phyloP scores from a whole-genome alignment of 495 filamentous ascomycete genomes.

The Penicillium cosmopolitanum region DNA sequence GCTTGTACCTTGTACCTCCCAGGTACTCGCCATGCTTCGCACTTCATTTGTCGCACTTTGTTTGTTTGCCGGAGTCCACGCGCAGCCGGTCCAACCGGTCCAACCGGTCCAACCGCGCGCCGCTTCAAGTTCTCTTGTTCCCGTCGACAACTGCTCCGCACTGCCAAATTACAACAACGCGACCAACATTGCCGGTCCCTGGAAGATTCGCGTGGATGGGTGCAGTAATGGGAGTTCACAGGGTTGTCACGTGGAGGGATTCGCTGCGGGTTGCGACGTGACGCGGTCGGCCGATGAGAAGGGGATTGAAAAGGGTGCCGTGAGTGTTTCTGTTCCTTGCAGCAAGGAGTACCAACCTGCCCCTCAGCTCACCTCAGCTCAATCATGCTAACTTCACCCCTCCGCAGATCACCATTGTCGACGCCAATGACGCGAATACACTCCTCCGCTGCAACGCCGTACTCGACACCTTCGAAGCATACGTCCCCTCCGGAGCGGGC shows the following conservation, averaged over 20 bases:
- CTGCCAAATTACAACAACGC: constrained; percentile 16
- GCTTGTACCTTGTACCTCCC: no score
- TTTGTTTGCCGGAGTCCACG: neutral
- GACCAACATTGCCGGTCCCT: constrained; percentile 22
- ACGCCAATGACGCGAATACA: constrained; percentile 9
- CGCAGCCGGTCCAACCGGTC: neutral
- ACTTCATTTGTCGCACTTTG: no score
- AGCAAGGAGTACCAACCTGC: no score
- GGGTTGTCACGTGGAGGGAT: constrained; percentile 17
- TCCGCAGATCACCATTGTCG: constrained; percentile 15
- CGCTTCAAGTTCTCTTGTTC: neutral
- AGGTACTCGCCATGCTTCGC: no score
- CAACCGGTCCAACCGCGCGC: neutral
- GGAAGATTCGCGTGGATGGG: constrained; percentile 12
- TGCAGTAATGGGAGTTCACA: constrained; percentile 11
- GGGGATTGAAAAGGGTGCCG: constrained; percentile 16
- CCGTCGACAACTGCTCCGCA: constrained; percentile 14
- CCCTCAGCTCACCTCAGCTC: neutral
- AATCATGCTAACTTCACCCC: neutral
- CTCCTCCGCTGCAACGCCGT: constrained; percentile 25
- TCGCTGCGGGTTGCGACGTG: constrained; percentile 11
- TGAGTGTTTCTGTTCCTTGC: neutral
- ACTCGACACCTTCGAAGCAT: constrained; percentile 15
- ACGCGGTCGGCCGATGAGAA: constrained; percentile 14
- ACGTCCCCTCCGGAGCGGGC: constrained; percentile 19